Conservation (phyloP, 2,329 filamentous ascomycete genomes). For the Allantophomopsis cytisporea region DNA sequence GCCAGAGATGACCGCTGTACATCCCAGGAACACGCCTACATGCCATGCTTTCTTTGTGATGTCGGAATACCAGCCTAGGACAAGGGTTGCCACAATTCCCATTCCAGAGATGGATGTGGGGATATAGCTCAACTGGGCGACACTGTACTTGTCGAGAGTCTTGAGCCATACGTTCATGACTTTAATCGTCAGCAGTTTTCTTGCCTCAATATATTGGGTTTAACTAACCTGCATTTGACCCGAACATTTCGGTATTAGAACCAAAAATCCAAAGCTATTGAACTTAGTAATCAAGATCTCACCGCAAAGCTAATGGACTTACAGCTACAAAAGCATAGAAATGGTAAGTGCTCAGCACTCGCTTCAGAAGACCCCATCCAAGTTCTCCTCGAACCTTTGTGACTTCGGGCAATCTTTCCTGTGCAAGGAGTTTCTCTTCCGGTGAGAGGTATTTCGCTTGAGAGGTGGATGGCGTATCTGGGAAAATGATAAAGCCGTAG, state of each 20-base stretch:
- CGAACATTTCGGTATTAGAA: constrained; percentile 59
- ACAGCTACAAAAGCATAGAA: constrained; percentile 51
- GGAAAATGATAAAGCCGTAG: constrained; percentile 34
- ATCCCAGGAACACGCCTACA: constrained; percentile 51
- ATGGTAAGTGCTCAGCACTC: constrained; percentile 44
- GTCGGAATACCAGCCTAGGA: constrained; percentile 59
- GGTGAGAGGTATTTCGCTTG: constrained; percentile 25
- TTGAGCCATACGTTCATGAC: constrained; percentile 33
- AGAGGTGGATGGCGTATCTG: constrained; percentile 27
- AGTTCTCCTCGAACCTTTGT: constrained; percentile 28
- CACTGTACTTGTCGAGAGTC: constrained; percentile 26
- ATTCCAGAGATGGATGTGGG: constrained; percentile 37
- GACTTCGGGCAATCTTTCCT: constrained; percentile 27
- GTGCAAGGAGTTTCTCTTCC: constrained; percentile 25
- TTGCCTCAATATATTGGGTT: too few species aligned
- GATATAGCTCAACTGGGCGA: constrained; percentile 37
- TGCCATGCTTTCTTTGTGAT: constrained; percentile 48
- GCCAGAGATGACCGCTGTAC: constrained; percentile 49
- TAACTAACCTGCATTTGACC: constrained; percentile 31
- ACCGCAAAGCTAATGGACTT: too few species aligned
- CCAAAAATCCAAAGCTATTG: constrained; percentile 48
- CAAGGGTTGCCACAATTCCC: constrained; percentile 39
- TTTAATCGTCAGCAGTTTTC: too few species aligned
- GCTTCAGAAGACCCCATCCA: constrained; percentile 33
- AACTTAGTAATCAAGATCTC: too few species aligned